A percentile compares a stretch with the other conserved stretches of the same genome.
Conservation (phyloP, 2,329 filamentous ascomycete species). For the Alternaria consortialis region DNA sequence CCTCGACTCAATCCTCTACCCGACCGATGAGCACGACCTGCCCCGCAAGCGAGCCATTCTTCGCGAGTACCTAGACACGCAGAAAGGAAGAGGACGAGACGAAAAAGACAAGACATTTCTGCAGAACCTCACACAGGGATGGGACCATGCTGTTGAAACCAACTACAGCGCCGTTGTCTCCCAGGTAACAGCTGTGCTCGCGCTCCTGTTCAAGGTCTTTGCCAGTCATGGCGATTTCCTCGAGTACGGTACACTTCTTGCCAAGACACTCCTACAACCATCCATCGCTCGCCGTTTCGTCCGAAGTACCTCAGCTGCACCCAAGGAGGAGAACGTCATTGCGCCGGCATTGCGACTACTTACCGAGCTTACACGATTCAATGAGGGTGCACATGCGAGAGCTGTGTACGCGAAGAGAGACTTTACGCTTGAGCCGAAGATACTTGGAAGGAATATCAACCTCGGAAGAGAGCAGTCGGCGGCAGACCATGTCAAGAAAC, state of each 20-base stretch:
- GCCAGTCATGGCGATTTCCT: conserved; percentile 78
- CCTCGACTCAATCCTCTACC: conserved; percentile 69
- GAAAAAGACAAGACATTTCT: conserved; percentile 73
- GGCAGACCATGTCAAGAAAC: conserved; percentile 71
- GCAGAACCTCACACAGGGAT: conserved; percentile 83
- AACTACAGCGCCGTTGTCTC: conserved; percentile 85
- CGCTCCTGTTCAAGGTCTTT: conserved; percentile 80
- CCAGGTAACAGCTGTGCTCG: conserved; percentile 80
- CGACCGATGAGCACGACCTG: conserved; percentile 60
- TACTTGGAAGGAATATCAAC: conserved; percentile 80
- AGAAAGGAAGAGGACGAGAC: conserved; percentile 59
- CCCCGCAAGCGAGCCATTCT: conserved; percentile 66
- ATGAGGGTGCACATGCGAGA: conserved; percentile 82
- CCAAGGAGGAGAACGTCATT: conserved; percentile 86
- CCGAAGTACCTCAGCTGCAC: conserved; percentile 79
- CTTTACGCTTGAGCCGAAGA: conserved; percentile 74
- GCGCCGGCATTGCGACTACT: conserved; percentile 87
- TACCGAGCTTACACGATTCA: conserved; percentile 83
- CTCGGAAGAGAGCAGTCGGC: conserved; percentile 65
- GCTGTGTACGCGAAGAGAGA: conserved; percentile 80
- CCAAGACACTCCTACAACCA: conserved; percentile 81
- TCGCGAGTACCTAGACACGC: conserved; percentile 72
- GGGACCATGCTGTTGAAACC: conserved; percentile 81
- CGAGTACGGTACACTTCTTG: conserved; percentile 78
- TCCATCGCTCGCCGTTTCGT: conserved; percentile 82